phyloP scores from a whole-genome alignment of 805 yeast genomes.

The Candida verbasci region DNA sequence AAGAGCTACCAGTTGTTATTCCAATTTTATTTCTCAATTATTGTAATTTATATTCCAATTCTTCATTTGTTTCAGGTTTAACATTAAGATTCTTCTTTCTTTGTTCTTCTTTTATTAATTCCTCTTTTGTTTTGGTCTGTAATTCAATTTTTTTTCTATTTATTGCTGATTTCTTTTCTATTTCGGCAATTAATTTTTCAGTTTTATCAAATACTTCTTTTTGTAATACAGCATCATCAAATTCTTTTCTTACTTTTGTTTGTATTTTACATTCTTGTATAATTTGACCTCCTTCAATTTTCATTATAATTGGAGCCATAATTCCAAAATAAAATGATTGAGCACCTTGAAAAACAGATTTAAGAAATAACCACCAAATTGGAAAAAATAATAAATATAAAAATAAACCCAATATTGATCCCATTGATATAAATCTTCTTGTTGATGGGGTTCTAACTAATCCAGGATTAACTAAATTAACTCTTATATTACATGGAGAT shows the following conservation, averaged over 20 bases:
- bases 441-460: conserved; percentile 84
- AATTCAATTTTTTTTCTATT: conserved; percentile 45
- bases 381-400: conserved; percentile 70
- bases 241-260: conserved; percentile 58
- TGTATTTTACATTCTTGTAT: conserved; percentile 68
- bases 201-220: conserved; percentile 58
- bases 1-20: conserved; percentile 11
- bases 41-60: conserved; percentile 31
- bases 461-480: conserved; percentile 87
- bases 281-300: conserved; percentile 60
- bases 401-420: conserved; percentile 60
- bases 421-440: conserved; percentile 72
- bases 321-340: conserved; percentile 70
- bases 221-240: conserved; percentile 58
- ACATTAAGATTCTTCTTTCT: conserved; percentile 22
- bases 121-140: conserved; percentile 15
- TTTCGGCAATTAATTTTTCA: conserved; percentile 45
- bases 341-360: conserved; percentile 72
- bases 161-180: conserved; percentile 71
- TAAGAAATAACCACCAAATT: conserved; percentile 74
- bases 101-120: conserved; percentile 15
- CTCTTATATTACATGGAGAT: conserved; percentile 63
- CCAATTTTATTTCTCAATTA: conserved; percentile 17
- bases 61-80: conserved; percentile 33
- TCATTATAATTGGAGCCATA: conserved; percentile 65